Conservation (phyloP, 176 grass and related monocot species). For the Calamus simplicifolius region DNA sequence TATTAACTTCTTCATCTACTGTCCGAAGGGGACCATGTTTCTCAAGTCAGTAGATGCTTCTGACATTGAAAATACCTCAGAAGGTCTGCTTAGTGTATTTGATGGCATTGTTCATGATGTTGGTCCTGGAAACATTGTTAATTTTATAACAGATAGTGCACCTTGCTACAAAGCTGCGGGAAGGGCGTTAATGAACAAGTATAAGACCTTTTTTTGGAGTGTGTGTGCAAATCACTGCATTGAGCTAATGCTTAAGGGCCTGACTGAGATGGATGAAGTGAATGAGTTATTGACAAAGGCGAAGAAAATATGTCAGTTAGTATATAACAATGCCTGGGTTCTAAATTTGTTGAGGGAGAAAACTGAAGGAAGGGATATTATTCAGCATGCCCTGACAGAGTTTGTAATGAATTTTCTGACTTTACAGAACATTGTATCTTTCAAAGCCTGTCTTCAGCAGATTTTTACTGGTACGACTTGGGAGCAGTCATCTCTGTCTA, state of each 20-base stretch:
- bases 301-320: slow-evolving; percentile 35
- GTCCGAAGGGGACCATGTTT: slow-evolving; percentile 14
- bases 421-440: slow-evolving; percentile 20
- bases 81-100: slow-evolving; percentile 9
- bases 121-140: slow-evolving; percentile 30
- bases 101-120: slow-evolving; percentile 26
- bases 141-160: slow-evolving; percentile 32
- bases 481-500: slow-evolving; percentile 25
- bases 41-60: slow-evolving; percentile 10
- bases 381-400: slow-evolving; percentile 9
- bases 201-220: slow-evolving; percentile 48
- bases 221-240: slow-evolving; percentile 27
- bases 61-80: background rate
- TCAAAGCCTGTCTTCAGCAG: slow-evolving; percentile 30
- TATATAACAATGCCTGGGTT: slow-evolving; percentile 33
- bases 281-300: slow-evolving; percentile 24
- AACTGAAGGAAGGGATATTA: slow-evolving; percentile 33
- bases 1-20: slow-evolving; percentile 6
- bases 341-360: slow-evolving; percentile 27
- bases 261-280: slow-evolving; percentile 31
- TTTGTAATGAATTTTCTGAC: slow-evolving; percentile 33
- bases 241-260: slow-evolving; percentile 18
- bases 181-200: slow-evolving; percentile 25
- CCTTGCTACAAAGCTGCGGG: slow-evolving; percentile 35
- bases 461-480: slow-evolving; percentile 28